Base-by-base conservation (phyloP, 2,329 filamentous ascomycete genomes). In the Penicillium sp. region DNA sequence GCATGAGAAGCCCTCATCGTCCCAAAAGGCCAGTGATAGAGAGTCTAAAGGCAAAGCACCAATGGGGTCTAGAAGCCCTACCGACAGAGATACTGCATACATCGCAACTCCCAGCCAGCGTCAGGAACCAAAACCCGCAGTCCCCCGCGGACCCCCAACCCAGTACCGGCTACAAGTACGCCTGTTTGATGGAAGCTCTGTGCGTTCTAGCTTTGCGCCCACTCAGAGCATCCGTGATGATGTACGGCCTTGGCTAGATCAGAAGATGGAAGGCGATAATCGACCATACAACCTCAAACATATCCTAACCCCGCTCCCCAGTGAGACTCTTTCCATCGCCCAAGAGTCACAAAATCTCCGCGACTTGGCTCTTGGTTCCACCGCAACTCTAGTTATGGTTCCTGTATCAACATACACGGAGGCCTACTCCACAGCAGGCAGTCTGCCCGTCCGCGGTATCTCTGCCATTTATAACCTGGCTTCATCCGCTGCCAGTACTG, bases 261-360 rank as follows among this genome's bases (percentile, higher is more conserved):
- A 81, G 53, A 78, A 82, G 34, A 78, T 84, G 58, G 76, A 71
- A 10, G 81, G 83, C 40, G 81, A 80, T 18, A 77, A 80, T 29
- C 70, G 79, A 11, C 89, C 91, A 0, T 97, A 91, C 71, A 88
- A 82, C 11, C 92, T 97, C 75, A 91, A 91, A 67, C 84, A 95
- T 44, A 86, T 97, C 34, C 79, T 95, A 2, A 86, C 89, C 0
- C 92, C 92, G 0, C 76, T 85, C 18, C 90, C 91, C 1, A 94
- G 87, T 69, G 84, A 84, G 59, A 84, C 82, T 9, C 85, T 97
- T 54, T 86, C 88, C 32, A 82, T 86, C 4, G 80, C 83, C 0
- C 91, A 97, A 59, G 93, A 97, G 71, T 80, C 79, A 34, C 78
- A 86, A 60, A 79, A 81, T 0, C 79, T 97, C 0, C 75, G 79